Evolutionary conservation across 2,329 filamentous ascomycete species (phyloP), one percentile per base, ranked within the genome.

Genomic region (Xylariaceae sp.): DNA sequence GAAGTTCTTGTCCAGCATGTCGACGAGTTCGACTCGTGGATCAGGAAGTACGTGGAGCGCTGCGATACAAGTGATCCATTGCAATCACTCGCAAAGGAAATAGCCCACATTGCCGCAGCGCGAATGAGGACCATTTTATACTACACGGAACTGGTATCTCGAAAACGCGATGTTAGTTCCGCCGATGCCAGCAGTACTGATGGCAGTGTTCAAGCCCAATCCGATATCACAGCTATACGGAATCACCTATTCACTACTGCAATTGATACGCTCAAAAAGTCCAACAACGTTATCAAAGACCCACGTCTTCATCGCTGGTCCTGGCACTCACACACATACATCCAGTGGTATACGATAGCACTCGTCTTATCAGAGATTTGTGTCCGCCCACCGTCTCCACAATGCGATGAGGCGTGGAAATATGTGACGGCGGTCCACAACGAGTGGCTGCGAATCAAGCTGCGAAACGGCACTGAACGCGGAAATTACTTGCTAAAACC

Each of bases 261-360:
- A 23, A 37, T 56, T 24, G 16, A 2, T 7, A 49, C 51, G 36
- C 27, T 56, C 2, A 49, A 51, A 46, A 44, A 33, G 26, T 53
- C 52, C n/a, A 6, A n/a, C 33, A 18, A 48, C n/a, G 47, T 60
- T 13, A 55, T 60, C 47, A 16, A 35, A 11, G 55, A 60, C 20
- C n/a, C 44, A 13, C 44, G 52, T 23, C 42, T 60, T 21, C 21
- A 43, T 4, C 55, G 32, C 27, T 60, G 52, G 49, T 27, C 35
- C 13, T 60, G 58, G 58, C 51, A 58, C 16, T 52, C 56, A 13
- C 37, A 53, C 27, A 58, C 32, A 3, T 58, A 58, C 37, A 33
- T 60, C 21, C 58, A 60, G 21, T 60, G 58, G 58, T 55, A 58
- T 20, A 51, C 40, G 23, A 15, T 60, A 40, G 58, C 55, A 21